These are phyloP conservation scores for Urtica urens DNA, from an alignment of 306 rosid species.

Conservation along the genomic window DNA sequence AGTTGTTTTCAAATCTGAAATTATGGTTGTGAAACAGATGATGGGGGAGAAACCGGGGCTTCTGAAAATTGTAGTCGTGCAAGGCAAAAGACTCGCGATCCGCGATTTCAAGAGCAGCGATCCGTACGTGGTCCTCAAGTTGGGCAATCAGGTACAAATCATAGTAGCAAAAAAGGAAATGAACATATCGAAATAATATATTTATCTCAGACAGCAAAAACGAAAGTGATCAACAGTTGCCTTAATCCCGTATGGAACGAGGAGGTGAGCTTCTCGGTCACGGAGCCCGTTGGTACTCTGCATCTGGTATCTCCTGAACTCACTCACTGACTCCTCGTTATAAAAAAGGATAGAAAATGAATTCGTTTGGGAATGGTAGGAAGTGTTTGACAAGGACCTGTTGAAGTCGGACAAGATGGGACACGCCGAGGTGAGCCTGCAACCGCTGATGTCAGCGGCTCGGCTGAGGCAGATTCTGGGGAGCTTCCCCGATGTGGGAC, in stretches of 20 bases:
- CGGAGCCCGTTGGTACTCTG: conserved; percentile 53
- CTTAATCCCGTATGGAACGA: conserved; percentile 98
- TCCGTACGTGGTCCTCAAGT: conserved; percentile 91
- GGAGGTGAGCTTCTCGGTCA: conserved; percentile 60
- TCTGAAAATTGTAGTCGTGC: conserved; percentile 63
- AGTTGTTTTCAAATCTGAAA: not conserved
- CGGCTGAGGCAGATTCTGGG: conserved; percentile 56
- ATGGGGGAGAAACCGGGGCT: conserved; percentile 60
- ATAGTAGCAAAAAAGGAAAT: too few species aligned
- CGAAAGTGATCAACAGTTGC: conserved; percentile 86
- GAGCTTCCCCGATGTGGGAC: conserved; percentile 46
- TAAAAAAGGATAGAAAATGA: too few species aligned
- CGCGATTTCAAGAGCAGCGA: conserved; percentile 97
- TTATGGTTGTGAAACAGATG: conserved; percentile 11
- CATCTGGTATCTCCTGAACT: too few species aligned
- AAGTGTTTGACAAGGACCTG: conserved; percentile 90
- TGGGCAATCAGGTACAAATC: conserved; percentile 62
- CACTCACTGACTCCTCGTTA: too few species aligned
- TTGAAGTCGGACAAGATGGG: conserved; percentile 96
- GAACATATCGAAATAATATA: not conserved
- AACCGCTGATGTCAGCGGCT: conserved; percentile 76
- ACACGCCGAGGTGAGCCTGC: conserved; percentile 71
- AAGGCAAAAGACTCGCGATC: conserved; percentile 74
- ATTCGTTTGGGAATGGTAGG: conserved; percentile 48
- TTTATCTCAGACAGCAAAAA: conserved; percentile 69